Percentiles rank a stretch among this genome's conserved stretches.
Conservation (phyloP, 73 alveolate species). For the Blepharisma stoltei region DNA sequence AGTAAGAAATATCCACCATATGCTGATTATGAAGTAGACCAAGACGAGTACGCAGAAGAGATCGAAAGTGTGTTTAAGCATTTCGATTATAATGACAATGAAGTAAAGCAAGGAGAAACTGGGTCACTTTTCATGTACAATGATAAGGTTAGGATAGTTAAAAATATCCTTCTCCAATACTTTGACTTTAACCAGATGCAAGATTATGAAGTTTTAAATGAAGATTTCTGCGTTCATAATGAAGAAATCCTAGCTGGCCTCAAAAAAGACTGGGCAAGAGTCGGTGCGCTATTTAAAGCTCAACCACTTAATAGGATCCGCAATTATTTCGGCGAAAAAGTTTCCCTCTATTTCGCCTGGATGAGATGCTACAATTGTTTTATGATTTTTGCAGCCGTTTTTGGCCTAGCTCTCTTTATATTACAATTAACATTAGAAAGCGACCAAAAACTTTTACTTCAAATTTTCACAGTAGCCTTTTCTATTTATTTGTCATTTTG, state of each 20-base stretch:
- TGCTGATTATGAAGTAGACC: not conserved
- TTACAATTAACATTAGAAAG: not conserved
- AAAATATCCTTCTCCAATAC: not conserved
- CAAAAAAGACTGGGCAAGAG: constrained; percentile 26
- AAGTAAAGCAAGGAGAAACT: not conserved
- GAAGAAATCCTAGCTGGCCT: not conserved
- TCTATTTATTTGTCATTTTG: constrained; percentile 29
- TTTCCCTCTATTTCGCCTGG: constrained; percentile 33
- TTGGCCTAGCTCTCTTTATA: constrained; percentile 9
- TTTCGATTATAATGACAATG: not conserved
- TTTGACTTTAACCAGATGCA: not conserved
- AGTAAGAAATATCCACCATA: constrained; percentile 1
- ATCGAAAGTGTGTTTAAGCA: not conserved
- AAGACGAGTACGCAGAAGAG: not conserved
- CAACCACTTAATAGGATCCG: constrained; percentile 1
- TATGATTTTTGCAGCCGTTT: constrained; percentile 6
- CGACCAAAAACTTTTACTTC: not conserved
- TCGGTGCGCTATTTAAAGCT: not conserved
- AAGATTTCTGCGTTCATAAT: not conserved
- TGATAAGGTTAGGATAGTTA: constrained; percentile 9
- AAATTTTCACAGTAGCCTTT: constrained; percentile 16
- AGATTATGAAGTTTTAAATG: constrained; percentile 6
- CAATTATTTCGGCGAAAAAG: constrained; percentile 28
- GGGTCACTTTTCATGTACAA: not conserved
- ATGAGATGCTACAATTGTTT: not conserved